Evolutionary conservation across 2,329 filamentous ascomycete genomes (phyloP), one percentile per base, ranked within the genome.

Genomic region (Didymella pomorum): DNA sequence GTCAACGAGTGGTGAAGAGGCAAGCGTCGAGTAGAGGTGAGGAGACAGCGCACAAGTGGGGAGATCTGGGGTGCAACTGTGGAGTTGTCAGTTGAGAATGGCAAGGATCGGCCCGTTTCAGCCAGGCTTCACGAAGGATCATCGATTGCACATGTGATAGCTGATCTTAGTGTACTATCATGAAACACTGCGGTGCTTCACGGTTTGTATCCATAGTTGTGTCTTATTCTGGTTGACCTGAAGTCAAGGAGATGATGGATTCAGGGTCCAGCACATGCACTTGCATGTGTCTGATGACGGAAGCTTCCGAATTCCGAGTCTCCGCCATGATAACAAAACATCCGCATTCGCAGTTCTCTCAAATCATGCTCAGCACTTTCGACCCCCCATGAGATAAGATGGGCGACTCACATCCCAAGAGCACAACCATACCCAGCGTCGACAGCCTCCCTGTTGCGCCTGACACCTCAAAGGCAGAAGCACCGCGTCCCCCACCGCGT

Each of bases 351-450:
- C 31, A 35, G 18, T 16, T 43, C 12, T 29, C 20, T 16, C n/a
- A 21, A 31, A 58, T 50, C 39, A 12, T 28, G 35, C 35, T 11
- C 45, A 35, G 37, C 31, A 18, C 37, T 28, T 4, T 23, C 11
- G 28, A 43, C 23, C 48, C 39, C 25, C 37, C 23, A 29, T 53
- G 35, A 28, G 18, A 16, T 14, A 49, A 25, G 7, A 71, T 69
- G 65, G 63, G 61, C 2, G 63, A 66, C 48, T 52, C 62, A 11
- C 64, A 65, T 25, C 63, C 65, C 4, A 43, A 56, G 14, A 63
- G 59, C 5, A 71, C 67, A 20, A 70, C 73, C 16, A 67, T 69
- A 28, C 66, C 70, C 35, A 58, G 64, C 44, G 47, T 60, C 48
- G 51, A 62, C 52, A 60, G 50, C 45, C 26, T 43, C 43, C 18